A percentile compares a stretch with the other conserved stretches of the same genome.
Conservation (phyloP, 2,329 filamentous ascomycete species). For the Chaetomiaceae sp. region DNA sequence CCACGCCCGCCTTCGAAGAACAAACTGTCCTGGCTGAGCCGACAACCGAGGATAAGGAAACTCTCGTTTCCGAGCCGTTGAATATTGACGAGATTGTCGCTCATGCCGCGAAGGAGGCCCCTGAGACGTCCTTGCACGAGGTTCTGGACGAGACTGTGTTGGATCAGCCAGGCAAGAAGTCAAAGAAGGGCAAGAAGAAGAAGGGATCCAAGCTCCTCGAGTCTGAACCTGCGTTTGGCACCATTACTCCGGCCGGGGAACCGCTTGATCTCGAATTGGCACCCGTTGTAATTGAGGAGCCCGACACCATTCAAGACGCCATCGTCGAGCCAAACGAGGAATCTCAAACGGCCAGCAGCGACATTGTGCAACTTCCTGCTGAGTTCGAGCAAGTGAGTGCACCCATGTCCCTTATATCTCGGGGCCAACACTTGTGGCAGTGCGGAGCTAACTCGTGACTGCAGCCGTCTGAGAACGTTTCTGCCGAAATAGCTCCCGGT, state of each 20-base stretch:
- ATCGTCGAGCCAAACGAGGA: constrained; percentile 3
- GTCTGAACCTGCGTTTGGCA: constrained; percentile 14
- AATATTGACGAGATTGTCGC: background rate
- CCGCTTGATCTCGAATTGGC: background rate
- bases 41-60: background rate
- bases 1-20: constrained; percentile 4
- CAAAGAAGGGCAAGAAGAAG: constrained; percentile 30
- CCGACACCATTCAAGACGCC: background rate
- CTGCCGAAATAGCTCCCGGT: too few relatives aligned
- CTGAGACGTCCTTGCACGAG: background rate
- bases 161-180: constrained; percentile 18
- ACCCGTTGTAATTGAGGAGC: constrained; percentile 1
- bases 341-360: background rate
- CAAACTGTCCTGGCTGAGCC: background rate
- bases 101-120: background rate
- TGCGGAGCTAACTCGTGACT: too few relatives aligned
- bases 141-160: background rate
- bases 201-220: constrained; percentile 16
- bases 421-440: too few relatives aligned
- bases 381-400: constrained; percentile 1
- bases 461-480: too few relatives aligned
- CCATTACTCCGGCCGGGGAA: constrained; percentile 7
- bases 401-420: too few relatives aligned
- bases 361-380: background rate
- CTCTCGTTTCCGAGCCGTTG: background rate